Conservation (phyloP, 768 basidiomycete species). For the Naganishia vaughanmartiniae region DNA sequence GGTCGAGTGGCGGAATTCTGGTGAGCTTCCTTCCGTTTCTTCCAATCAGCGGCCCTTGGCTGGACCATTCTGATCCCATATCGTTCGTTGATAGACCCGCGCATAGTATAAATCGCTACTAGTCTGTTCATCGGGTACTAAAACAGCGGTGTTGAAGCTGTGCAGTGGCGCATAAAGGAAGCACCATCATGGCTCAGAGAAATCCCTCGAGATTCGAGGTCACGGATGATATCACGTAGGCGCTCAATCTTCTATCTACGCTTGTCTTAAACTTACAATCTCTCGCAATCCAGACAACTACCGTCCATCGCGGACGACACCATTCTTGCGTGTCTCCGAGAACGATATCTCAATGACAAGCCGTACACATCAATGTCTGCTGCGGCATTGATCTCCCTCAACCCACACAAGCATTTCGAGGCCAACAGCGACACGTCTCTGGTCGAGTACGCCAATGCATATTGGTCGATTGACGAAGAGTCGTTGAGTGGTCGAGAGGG, state of each 20-base stretch:
- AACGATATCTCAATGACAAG: slow-evolving; percentile 49
- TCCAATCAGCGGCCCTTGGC: not conserved
- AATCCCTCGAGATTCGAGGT: slow-evolving; percentile 27
- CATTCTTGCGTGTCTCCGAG: slow-evolving; percentile 48
- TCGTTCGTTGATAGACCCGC: not conserved
- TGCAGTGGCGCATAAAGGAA: not conserved
- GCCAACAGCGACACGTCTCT: slow-evolving; percentile 79
- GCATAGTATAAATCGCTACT: not conserved
- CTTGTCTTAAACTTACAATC: no score
- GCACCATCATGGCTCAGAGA: slow-evolving; percentile 8
- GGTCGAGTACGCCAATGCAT: slow-evolving; percentile 81
- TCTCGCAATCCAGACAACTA: slow-evolving; percentile 16
- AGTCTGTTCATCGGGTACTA: no score
- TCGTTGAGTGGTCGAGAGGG: slow-evolving; percentile 13
- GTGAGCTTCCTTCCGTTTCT: not conserved
- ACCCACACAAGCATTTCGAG: slow-evolving; percentile 85
- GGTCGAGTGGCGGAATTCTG: slow-evolving; percentile 4
- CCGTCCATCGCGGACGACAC: slow-evolving; percentile 49
- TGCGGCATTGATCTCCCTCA: slow-evolving; percentile 75
- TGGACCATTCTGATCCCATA: not conserved
- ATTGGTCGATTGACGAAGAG: slow-evolving; percentile 62
- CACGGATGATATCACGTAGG: slow-evolving; percentile 27
- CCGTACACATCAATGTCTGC: slow-evolving; percentile 53
- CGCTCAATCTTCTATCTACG: not conserved
- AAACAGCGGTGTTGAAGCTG: no score